Evolutionary conservation across 1,284 basidiomycete genomes (phyloP), one percentile per base, ranked within the genome.

Genomic region (Cystobasidiaceae sp.): DNA sequence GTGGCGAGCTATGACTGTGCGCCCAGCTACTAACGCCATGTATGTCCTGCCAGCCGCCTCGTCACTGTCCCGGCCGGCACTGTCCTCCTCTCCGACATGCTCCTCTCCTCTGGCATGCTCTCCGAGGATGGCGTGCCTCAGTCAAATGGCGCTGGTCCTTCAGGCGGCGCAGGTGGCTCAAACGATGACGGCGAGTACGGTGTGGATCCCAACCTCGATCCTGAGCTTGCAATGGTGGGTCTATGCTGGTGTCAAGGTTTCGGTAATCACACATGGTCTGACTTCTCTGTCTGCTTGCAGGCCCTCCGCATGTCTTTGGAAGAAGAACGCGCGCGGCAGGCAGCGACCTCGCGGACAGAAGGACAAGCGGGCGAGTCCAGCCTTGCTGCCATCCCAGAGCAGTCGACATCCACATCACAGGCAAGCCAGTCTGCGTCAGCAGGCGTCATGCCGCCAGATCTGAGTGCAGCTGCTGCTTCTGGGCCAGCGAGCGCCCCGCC

Each of bases 251-350:
- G n/a, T n/a, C n/a, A n/a, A n/a, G n/a, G n/a, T n/a, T n/a, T n/a
- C n/a, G n/a, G n/a, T n/a, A n/a, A n/a, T n/a, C n/a, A n/a, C n/a
- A n/a, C n/a, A n/a, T n/a, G n/a, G n/a, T n/a, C n/a, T n/a, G n/a
- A n/a, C n/a, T n/a, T n/a, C 66, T 4, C 79, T 77, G 30, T 45
- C 2, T 41, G 46, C n/a, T 25, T 54, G 3, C 72, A 96, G 92
- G 94, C 93, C 11, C 82, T 98, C 45, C 89, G 94, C 41, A 91
- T 98, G 87, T 97, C 93, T 0, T 86, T 98, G 82, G 90, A 97
- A 78, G 94, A 98, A 78, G 94, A 93, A 68, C 86, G 89, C 75
- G 92, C 92, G 33, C 85, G 93, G 23, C 89, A 90, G 79, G 86
- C 84, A 19, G 87, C 84, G 5, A 69, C 68, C 46, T 71, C 62